Evolutionary conservation across 805 yeast genomes (phyloP).

Genomic region (Saccharomycopsis fermentans): DNA sequence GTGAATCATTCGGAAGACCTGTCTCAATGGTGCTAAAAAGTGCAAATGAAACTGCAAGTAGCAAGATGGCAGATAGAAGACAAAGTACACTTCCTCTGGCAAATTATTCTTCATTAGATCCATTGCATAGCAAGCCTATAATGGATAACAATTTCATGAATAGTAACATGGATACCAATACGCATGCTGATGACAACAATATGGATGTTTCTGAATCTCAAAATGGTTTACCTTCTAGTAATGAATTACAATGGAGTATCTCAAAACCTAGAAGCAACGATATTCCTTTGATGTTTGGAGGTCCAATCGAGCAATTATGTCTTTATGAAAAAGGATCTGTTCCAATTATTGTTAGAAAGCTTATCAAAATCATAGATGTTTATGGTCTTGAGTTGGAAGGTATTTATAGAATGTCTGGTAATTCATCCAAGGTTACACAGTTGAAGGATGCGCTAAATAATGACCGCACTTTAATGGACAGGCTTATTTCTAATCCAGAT

Average conservation of each 20-base stretch:
- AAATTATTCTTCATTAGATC: background rate
- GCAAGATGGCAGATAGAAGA: background rate
- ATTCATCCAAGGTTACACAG: constrained; percentile 61
- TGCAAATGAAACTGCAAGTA: background rate
- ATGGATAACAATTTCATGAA: background rate
- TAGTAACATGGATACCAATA: background rate
- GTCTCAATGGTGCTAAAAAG: background rate
- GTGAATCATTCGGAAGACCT: background rate
- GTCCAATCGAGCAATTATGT: constrained; percentile 66
- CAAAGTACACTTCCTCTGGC: background rate
- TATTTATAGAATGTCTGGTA: constrained; percentile 79
- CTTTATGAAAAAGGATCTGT: constrained; percentile 84
- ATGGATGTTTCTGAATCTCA: constrained; percentile 3
- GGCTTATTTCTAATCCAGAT: constrained; percentile 43
- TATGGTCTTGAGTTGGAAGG: constrained; percentile 85
- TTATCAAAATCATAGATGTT: constrained; percentile 76
- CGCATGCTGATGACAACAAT: background rate
- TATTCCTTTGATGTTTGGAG: constrained; percentile 52
- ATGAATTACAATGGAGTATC: constrained; percentile 4
- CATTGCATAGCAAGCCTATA: background rate
- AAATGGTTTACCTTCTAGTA: constrained; percentile 12
- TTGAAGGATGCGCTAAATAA: constrained; percentile 60
- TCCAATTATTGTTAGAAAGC: constrained; percentile 80
- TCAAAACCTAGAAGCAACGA: constrained; percentile 2
- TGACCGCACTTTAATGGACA: constrained; percentile 54